Conservation (phyloP, 2,329 filamentous ascomycete genomes). For the Madurella fahalii region DNA sequence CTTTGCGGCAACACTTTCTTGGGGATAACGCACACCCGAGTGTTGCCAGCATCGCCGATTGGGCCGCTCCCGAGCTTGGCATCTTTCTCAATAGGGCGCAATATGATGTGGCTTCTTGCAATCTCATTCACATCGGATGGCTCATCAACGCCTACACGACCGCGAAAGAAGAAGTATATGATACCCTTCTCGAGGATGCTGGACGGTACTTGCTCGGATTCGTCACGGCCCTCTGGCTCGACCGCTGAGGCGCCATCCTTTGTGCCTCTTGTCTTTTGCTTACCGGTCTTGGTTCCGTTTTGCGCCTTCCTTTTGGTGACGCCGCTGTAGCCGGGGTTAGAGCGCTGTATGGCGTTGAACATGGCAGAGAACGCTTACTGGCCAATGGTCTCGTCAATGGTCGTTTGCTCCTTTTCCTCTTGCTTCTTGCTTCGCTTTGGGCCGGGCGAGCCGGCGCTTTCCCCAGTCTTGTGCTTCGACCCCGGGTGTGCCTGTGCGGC, state of each 20-base stretch:
- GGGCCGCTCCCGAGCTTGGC: constrained; percentile 57
- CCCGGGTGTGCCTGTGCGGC: constrained; percentile 24
- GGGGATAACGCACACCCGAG: constrained; percentile 70
- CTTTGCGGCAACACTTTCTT: constrained; percentile 78
- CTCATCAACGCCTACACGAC: constrained; percentile 68
- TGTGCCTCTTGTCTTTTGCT: constrained; percentile 19
- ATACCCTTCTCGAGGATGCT: constrained; percentile 79
- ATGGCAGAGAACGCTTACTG: too few relatives aligned
- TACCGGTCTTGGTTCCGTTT: constrained; percentile 14
- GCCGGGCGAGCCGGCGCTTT: constrained; percentile 32
- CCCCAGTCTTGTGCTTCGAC: constrained; percentile 34
- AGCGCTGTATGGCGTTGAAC: too few relatives aligned
- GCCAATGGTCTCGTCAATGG: constrained; percentile 29
- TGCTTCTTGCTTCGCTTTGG: constrained; percentile 36
- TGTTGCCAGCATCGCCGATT: constrained; percentile 52
- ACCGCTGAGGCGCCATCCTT: constrained; percentile 22
- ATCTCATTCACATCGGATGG: constrained; percentile 68
- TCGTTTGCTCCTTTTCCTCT: constrained; percentile 43
- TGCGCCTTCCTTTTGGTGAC: background rate
- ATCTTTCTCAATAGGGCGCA: constrained; percentile 67
- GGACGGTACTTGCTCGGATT: constrained; percentile 36
- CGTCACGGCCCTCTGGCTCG: constrained; percentile 33
- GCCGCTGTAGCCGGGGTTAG: too few relatives aligned
- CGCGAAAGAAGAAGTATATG: constrained; percentile 86
- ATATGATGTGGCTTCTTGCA: constrained; percentile 72